Base-by-base conservation (phyloP, 208 protist genomes). In the Trypanosoma congolense region DNA sequence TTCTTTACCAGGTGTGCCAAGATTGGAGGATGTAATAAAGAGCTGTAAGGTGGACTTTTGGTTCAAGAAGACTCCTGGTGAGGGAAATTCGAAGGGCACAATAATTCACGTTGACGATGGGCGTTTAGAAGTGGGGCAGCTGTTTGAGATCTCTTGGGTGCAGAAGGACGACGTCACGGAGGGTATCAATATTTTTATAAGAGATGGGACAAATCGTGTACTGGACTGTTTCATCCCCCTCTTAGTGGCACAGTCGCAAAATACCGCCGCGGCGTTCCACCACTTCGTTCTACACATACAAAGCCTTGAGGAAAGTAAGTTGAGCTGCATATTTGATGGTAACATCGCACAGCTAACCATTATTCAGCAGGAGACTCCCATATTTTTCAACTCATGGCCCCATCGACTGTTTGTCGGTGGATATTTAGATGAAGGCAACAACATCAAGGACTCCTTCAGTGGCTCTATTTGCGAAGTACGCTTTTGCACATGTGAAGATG, bases 381-480 rank as follows among this genome's bases (percentile, higher is more conserved):
- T 89, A 33, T 79, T 77, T 48, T 95, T 92, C 64, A 95, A 95
- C 56, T 33, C 76, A 14, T 95, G 87, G 84, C 71, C 79, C n/a
- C 83, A 95, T 50, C 80, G 82, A 29, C 76, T 95, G 29, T 92
- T 87, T 59, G 59, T 95, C 36, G 87, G 87, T 26, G 77, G 82
- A 10, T 85, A 77, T 47, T 58, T 90, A 8, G 73, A 95, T 53
- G 83, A 90, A 47, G 65, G 59, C 16, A 90, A 92, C 56, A 67
- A 48, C 1, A 75, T 83, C 8, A 56, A 41, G 10, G 64, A 64
- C 51, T 74, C 87, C 2, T 91, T 93, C 57, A 69, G 75, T 16
- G 87, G 87, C 12, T 68, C 53, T 25, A 79, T 95, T 18, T 73
- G 72, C 43, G 74, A 95, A 58, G 65, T 95, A 50, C 87, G 87